phyloP scores from a whole-genome alignment of 805 yeast genomes.

The Spathaspora passalidarum region DNA sequence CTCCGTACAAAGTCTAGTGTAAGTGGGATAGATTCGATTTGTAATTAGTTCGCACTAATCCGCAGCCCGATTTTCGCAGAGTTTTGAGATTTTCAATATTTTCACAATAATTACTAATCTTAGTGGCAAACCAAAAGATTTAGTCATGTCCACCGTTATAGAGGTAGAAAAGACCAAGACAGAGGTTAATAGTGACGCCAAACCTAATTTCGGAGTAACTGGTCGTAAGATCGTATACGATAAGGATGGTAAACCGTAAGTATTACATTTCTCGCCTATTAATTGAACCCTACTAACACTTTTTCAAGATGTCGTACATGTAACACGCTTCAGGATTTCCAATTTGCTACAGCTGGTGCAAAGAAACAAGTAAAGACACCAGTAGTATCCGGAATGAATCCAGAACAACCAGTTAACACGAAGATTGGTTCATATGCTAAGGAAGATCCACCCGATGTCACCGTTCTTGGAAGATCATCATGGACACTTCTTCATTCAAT shows the following conservation, averaged over 20 bases:
- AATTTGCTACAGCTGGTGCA: slow-evolving; percentile 44
- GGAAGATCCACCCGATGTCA: slow-evolving; percentile 86
- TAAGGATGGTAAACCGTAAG: slow-evolving; percentile 92
- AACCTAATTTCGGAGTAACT: slow-evolving; percentile 50
- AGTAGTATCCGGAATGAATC: not conserved
- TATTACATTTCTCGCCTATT: slow-evolving; percentile 17
- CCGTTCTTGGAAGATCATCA: slow-evolving; percentile 73
- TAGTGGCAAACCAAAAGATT: not conserved
- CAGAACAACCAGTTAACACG: slow-evolving; percentile 2
- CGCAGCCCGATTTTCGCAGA: not conserved
- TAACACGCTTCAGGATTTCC: slow-evolving; percentile 77
- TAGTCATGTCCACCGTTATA: not conserved
- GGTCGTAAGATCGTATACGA: slow-evolving; percentile 76
- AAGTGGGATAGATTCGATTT: no score
- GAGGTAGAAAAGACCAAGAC: not conserved
- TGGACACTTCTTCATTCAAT: slow-evolving; percentile 92
- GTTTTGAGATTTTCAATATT: not conserved
- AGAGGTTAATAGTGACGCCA: slow-evolving; percentile 2
- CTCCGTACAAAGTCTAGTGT: no score
- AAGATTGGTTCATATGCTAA: slow-evolving; percentile 25
- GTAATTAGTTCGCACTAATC: no score
- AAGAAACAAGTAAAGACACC: slow-evolving; percentile 1
- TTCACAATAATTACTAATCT: not conserved
- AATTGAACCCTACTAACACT: no score
- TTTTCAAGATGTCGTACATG: slow-evolving; percentile 75